Conservation (phyloP, 139 green algal genomes). For the Chlorella sp. region DNA sequence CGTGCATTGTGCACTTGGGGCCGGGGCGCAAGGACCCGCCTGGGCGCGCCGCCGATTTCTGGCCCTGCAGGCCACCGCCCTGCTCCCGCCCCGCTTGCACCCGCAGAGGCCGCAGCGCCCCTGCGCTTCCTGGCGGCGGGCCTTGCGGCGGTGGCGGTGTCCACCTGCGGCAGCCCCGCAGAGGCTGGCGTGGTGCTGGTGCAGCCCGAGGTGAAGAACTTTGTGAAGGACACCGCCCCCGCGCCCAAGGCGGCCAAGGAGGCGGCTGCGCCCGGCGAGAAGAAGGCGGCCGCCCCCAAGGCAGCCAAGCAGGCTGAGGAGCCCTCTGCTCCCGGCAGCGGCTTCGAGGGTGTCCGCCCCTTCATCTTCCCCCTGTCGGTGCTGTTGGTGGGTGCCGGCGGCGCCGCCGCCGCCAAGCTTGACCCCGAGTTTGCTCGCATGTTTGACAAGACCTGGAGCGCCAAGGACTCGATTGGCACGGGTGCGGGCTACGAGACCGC, state of each 20-base stretch:
- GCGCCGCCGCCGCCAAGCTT: neutral
- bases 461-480: slow-evolving; percentile 19
- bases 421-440: slow-evolving; percentile 41
- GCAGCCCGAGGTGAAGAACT: slow-evolving; percentile 53
- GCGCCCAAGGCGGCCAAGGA: slow-evolving; percentile 4
- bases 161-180: slow-evolving; percentile 1
- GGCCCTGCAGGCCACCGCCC: neutral
- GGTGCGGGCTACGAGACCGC: slow-evolving; percentile 42
- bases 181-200: slow-evolving; percentile 44
- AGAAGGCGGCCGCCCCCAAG: slow-evolving; percentile 53
- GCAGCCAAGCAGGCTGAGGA: slow-evolving; percentile 55
- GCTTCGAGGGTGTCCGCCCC: slow-evolving; percentile 26
- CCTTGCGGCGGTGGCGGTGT: slow-evolving; percentile 18
- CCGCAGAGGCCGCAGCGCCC: slow-evolving; percentile 9
- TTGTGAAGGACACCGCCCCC: slow-evolving; percentile 39
- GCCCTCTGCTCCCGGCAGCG: slow-evolving; percentile 4
- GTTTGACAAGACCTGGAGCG: slow-evolving; percentile 7
- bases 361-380: slow-evolving; percentile 38
- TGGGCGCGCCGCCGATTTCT: neutral
- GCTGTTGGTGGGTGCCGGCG: slow-evolving; percentile 23
- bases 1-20: neutral
- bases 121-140: slow-evolving; percentile 33
- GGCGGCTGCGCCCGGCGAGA: neutral
- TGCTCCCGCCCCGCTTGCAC: neutral
- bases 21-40: neutral